A percentile compares a stretch with the other conserved stretches of the same genome.
Conservation (phyloP, 73 alveolate genomes). For the Tetrahymena borealis region DNA sequence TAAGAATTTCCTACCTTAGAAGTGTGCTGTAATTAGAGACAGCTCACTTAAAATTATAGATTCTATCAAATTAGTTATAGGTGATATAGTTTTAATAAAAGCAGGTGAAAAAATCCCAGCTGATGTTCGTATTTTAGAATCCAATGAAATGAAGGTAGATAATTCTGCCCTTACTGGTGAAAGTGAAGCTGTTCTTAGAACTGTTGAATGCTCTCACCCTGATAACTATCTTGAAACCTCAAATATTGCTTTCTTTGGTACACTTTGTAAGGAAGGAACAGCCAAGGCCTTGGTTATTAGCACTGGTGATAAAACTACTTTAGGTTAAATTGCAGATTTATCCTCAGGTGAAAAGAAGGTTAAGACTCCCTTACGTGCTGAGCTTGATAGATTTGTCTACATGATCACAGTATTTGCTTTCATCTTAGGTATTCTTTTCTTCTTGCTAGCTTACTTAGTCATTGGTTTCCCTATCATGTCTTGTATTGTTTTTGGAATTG, state of each 20-base stretch:
- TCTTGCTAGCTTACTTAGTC: slow-evolving; percentile 72
- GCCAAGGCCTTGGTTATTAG: slow-evolving; percentile 84
- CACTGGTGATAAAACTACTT: slow-evolving; percentile 88
- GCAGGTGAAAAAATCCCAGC: slow-evolving; percentile 98
- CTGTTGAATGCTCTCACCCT: slow-evolving; percentile 55
- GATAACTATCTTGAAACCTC: slow-evolving; percentile 85
- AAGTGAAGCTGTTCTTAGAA: slow-evolving; percentile 59
- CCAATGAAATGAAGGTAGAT: slow-evolving; percentile 87
- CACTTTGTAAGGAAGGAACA: slow-evolving; percentile 87
- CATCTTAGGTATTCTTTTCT: slow-evolving; percentile 71
- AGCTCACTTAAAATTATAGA: slow-evolving; percentile 57
- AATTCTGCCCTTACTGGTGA: slow-evolving; percentile 97
- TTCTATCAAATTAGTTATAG: slow-evolving; percentile 82
- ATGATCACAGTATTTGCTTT: slow-evolving; percentile 87
- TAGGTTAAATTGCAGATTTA: slow-evolving; percentile 93
- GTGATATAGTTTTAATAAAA: slow-evolving; percentile 85
- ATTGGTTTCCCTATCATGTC: slow-evolving; percentile 74
- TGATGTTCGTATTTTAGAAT: slow-evolving; percentile 74
- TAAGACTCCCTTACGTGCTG: slow-evolving; percentile 84
- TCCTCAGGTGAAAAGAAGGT: slow-evolving; percentile 79
- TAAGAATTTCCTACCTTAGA: slow-evolving; percentile 54
- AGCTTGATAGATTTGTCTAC: slow-evolving; percentile 84
- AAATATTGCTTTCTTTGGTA: slow-evolving; percentile 84
- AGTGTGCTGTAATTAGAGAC: slow-evolving; percentile 66
- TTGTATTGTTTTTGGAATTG: slow-evolving; percentile 81